Percentiles rank a stretch among this genome's conserved stretches.
These are phyloP conservation scores for Lachnellula hyalina DNA, from an alignment of 2,329 filamentous ascomycete genomes.

Conservation along the genomic window DNA sequence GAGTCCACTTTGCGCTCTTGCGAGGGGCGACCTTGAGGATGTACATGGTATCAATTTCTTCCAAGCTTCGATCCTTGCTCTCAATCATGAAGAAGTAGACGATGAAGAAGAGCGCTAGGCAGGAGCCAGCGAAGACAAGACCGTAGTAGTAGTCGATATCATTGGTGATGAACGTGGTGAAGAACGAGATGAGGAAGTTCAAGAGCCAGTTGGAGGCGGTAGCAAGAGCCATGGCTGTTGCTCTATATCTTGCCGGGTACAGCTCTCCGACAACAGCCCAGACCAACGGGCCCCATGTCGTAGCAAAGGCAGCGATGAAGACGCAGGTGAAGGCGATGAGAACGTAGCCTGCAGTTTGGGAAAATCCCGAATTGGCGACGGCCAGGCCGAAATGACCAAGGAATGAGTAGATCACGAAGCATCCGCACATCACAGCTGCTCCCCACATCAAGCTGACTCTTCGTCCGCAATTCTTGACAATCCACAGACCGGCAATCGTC, in stretches of 20 bases:
- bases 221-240: slow-evolving; percentile 53
- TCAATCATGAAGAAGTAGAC: slow-evolving; percentile 78
- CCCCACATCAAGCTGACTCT: slow-evolving; percentile 58
- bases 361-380: slow-evolving; percentile 37
- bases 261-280: slow-evolving; percentile 63
- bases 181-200: slow-evolving; percentile 69
- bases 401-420: slow-evolving; percentile 53
- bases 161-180: slow-evolving; percentile 70
- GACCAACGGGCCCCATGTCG: slow-evolving; percentile 65
- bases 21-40: slow-evolving; percentile 43
- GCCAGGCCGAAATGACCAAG: slow-evolving; percentile 45
- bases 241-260: slow-evolving; percentile 58
- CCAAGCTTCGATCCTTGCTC: slow-evolving; percentile 65
- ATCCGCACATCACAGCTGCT: slow-evolving; percentile 54
- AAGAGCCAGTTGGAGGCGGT: slow-evolving; percentile 62
- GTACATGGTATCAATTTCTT: slow-evolving; percentile 80
- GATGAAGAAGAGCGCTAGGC: slow-evolving; percentile 56
- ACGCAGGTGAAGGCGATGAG: slow-evolving; percentile 66
- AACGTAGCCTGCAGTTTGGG: slow-evolving; percentile 47
- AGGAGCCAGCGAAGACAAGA: slow-evolving; percentile 69
- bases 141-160: slow-evolving; percentile 61
- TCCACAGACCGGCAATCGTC: slow-evolving; percentile 59
- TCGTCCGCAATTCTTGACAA: slow-evolving; percentile 61
- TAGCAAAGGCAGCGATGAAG: slow-evolving; percentile 59
- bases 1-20: slow-evolving; percentile 29